Evolutionary conservation across 768 basidiomycete species (phyloP).

Genomic region (Kwoniella newhampshirensis): DNA sequence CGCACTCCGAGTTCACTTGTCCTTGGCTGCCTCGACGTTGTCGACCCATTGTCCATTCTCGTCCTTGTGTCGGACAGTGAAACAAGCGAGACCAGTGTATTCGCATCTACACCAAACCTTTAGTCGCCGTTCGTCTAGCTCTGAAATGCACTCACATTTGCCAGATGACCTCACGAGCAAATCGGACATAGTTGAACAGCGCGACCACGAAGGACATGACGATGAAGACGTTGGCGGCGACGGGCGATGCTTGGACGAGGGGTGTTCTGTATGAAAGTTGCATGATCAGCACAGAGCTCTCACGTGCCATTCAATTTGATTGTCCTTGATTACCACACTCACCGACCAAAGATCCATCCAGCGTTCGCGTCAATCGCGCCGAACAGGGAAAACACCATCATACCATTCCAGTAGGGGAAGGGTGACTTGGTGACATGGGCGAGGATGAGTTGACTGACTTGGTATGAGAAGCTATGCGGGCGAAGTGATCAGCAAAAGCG

Average conservation of each 20-base stretch:
- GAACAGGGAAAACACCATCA: slow-evolving; percentile 78
- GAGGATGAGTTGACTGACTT: slow-evolving; percentile 88
- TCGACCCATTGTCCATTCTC: slow-evolving; percentile 50
- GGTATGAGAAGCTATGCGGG: slow-evolving; percentile 54
- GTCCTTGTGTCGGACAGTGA: slow-evolving; percentile 85
- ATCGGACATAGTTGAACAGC: slow-evolving; percentile 69
- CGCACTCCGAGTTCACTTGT: too few species aligned
- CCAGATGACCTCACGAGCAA: slow-evolving; percentile 75
- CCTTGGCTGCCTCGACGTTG: slow-evolving; percentile 30
- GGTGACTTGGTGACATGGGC: slow-evolving; percentile 80
- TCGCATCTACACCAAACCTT: slow-evolving; percentile 64
- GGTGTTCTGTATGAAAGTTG: slow-evolving; percentile 58
- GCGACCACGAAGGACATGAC: slow-evolving; percentile 69
- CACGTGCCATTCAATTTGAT: too few species aligned
- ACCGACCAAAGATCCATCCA: slow-evolving; percentile 68
- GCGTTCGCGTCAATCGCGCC: slow-evolving; percentile 82
- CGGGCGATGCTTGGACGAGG: slow-evolving; percentile 69
- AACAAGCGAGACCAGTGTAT: slow-evolving; percentile 90
- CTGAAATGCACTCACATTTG: slow-evolving; percentile 48
- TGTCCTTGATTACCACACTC: slow-evolving; percentile 47
- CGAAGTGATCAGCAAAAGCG: not conserved
- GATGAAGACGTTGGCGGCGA: slow-evolving; percentile 69
- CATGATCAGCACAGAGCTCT: slow-evolving; percentile 15
- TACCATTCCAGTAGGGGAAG: slow-evolving; percentile 83
- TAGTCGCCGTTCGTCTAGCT: not conserved